phyloP scores from a whole-genome alignment of 208 protist species.

The Acanthamoeba healyi region DNA sequence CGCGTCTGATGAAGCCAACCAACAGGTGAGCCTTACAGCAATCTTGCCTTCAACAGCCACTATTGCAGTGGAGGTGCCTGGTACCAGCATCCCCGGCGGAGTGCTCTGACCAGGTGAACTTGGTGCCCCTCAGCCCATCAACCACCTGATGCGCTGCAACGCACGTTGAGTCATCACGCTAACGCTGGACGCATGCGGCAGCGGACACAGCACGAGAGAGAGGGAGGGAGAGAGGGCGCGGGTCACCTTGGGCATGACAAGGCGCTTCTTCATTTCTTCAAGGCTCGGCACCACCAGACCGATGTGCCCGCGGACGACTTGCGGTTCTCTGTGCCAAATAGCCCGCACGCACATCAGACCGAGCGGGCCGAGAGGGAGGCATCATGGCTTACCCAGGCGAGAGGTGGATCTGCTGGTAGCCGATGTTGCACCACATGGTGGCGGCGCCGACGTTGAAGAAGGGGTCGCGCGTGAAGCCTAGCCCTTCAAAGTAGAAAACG shows the following conservation, averaged over 20 bases:
- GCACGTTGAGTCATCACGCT: no score
- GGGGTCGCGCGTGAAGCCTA: slow-evolving; percentile 30
- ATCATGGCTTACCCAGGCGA: not conserved
- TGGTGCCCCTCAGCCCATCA: not conserved
- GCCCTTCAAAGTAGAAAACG: slow-evolving; percentile 45
- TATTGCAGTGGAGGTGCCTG: not conserved
- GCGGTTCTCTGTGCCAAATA: not conserved
- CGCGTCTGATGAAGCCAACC: not conserved
- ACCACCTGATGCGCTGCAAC: not conserved
- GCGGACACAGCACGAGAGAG: no score
- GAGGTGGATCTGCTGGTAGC: slow-evolving; percentile 58
- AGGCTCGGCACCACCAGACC: slow-evolving; percentile 17
- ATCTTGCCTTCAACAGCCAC: no score
- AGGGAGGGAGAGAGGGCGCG: no score
- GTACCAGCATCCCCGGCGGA: not conserved
- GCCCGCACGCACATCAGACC: not conserved
- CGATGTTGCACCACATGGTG: slow-evolving; percentile 67
- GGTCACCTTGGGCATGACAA: not conserved
- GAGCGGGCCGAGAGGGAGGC: not conserved
- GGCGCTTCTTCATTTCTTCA: not conserved
- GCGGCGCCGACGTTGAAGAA: slow-evolving; percentile 17
- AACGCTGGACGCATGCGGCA: not conserved
- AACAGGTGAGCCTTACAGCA: not conserved
- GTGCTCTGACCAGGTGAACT: slow-evolving; percentile 6
- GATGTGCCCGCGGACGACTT: slow-evolving; percentile 53